Percentiles rank a stretch among this genome's conserved stretches.
Evolutionary conservation across 2,329 filamentous ascomycete species (phyloP).

Genomic region (Colletotrichum theobromicola): DNA sequence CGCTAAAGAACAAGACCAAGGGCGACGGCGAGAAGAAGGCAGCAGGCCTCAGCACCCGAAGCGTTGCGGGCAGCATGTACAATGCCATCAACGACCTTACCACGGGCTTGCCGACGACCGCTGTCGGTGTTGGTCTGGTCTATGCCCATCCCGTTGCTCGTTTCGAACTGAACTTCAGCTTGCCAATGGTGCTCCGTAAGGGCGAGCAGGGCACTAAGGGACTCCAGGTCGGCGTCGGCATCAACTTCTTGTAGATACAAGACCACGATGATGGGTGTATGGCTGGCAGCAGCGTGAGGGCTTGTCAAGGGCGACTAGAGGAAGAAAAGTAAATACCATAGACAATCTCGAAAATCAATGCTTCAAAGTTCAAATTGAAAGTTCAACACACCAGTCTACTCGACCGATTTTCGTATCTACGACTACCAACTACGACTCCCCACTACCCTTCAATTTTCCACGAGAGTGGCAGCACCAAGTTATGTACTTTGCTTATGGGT

Average conservation of each 20-base stretch:
- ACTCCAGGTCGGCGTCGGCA: slow-evolving; percentile 91
- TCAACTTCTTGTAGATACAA: slow-evolving; percentile 82
- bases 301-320: neutral
- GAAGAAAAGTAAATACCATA: neutral
- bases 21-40: slow-evolving; percentile 40
- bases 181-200: slow-evolving; percentile 81
- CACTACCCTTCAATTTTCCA: too few relatives aligned
- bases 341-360: neutral
- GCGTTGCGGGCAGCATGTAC: slow-evolving; percentile 59
- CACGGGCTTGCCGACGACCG: slow-evolving; percentile 80
- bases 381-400: neutral
- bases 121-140: slow-evolving; percentile 87
- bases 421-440: too few relatives aligned
- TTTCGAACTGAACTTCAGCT: slow-evolving; percentile 94
- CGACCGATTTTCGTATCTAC: neutral
- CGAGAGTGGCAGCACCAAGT: neutral
- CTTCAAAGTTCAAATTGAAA: neutral
- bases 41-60: slow-evolving; percentile 40
- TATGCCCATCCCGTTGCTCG: slow-evolving; percentile 93
- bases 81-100: slow-evolving; percentile 72
- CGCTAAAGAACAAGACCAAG: slow-evolving; percentile 67
- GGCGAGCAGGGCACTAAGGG: slow-evolving; percentile 92
- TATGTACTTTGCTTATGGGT: neutral
- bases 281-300: neutral
- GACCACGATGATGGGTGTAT: neutral